Base-by-base conservation (phyloP, 148 eudicot genomes). In the Camellia japonica region DNA sequence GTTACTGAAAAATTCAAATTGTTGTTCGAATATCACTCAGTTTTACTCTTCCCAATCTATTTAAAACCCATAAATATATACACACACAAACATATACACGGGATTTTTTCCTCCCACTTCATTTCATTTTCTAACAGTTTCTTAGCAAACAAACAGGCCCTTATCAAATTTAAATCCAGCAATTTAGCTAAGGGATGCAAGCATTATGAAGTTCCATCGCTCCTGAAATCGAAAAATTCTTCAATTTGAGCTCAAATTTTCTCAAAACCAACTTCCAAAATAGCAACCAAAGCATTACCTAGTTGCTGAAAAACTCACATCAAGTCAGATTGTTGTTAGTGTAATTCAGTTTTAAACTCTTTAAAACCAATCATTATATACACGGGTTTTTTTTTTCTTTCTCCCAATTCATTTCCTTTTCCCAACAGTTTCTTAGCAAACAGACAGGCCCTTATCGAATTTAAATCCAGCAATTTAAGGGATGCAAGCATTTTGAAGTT, bases 141-240 rank as follows among this genome's bases (percentile, higher is more conserved):
- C 43, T 76, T 19, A 76, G 52, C 5, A 61, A 76, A 18, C n/a
- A 76, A 76, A 46, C 74, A 54, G n/a, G 41, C 16, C 16, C 61
- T 71, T 11, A 44, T 49, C 58, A 9, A 19, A 49, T 49, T 49
- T 47, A 49, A 71, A 49, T 16, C 55, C 58, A 71, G 12, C 42
- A 71, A 19, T 51, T 30, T 30, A 30, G 38, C 38, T 30, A 30
- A 30, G 38, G 38, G 38, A 30, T 30, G 38, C 38, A 30, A 30
- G 38, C 38, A 30, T 30, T 30, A 0, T 30, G 38, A 30, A 1
- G 38, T 30, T 30, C 38, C 38, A 30, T 30, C 1, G 38, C 38
- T 30, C 38, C 38, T 30, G 1, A 30, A 30, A 30, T 30, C 38
- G 1, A 30, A 30, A 30, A 30, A 30, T 30, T 30, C 38, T 30